Evolutionary conservation across 2,329 filamentous ascomycete species (phyloP).

Genomic region (Juglanconis sp.): DNA sequence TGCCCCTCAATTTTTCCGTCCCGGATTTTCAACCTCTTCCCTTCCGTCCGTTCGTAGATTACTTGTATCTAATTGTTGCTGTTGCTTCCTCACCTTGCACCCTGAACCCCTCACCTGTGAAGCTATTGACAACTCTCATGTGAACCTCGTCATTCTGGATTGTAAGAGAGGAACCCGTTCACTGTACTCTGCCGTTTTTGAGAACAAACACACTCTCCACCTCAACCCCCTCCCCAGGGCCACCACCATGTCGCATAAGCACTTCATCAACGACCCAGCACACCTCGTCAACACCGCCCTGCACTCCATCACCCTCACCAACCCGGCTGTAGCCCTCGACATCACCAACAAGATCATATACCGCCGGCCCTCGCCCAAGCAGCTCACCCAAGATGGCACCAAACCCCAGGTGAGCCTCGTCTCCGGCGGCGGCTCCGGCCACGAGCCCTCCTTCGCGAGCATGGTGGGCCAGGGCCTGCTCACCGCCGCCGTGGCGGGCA

Average conservation of each 20-base stretch:
- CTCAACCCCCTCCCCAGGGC: neutral
- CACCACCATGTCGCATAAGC: constrained; percentile 56
- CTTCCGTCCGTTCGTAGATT: neutral
- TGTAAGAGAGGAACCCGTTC: no score
- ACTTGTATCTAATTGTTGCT: neutral
- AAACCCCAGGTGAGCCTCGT: constrained; percentile 73
- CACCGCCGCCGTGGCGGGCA: constrained; percentile 78
- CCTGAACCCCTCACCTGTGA: neutral
- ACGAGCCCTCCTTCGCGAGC: constrained; percentile 83
- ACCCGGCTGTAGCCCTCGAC: constrained; percentile 80
- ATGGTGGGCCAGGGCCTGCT: constrained; percentile 83
- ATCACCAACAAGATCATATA: constrained; percentile 80
- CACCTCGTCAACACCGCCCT: constrained; percentile 76
- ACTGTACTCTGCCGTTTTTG: neutral
- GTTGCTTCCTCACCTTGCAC: neutral
- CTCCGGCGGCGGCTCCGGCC: constrained; percentile 84
- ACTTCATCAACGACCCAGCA: constrained; percentile 84
- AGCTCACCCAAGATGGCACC: constrained; percentile 34
- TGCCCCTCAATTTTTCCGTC: constrained; percentile 18
- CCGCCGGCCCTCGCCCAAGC: constrained; percentile 50
- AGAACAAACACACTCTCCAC: neutral
- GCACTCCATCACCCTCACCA: constrained; percentile 73
- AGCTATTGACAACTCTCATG: neutral
- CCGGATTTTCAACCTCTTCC: neutral
- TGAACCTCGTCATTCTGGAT: neutral